A percentile compares a stretch with the other conserved stretches of the same genome.
These are phyloP conservation scores for Trichosanthes cucumerina DNA, from an alignment of 306 rosid genomes.

Conservation along the genomic window DNA sequence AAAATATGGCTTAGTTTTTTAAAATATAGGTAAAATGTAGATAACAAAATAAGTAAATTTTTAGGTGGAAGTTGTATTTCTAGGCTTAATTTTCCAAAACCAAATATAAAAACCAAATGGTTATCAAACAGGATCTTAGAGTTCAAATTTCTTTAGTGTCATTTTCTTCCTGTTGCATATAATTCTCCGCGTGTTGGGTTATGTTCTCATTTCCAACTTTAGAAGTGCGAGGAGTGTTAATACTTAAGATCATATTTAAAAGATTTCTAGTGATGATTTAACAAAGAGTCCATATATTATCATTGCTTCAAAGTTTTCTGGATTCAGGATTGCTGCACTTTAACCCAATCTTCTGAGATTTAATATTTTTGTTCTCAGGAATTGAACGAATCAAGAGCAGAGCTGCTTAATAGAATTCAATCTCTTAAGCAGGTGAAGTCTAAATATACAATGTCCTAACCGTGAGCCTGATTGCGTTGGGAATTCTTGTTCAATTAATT, in stretches of 20 bases:
- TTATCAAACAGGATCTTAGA: too few species aligned
- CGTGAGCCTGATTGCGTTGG: not conserved
- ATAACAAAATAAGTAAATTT: too few species aligned
- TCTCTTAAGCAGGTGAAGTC: conserved; percentile 61
- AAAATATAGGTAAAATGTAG: too few species aligned
- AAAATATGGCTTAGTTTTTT: too few species aligned
- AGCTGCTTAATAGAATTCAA: conserved; percentile 74
- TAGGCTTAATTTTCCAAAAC: too few species aligned
- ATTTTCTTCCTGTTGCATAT: not conserved
- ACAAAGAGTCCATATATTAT: not conserved
- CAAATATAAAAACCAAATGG: too few species aligned
- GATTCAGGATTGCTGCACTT: not conserved
- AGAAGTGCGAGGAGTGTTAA: not conserved
- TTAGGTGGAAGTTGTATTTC: too few species aligned
- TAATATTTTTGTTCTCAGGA: conserved; percentile 39
- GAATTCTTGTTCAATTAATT: not conserved
- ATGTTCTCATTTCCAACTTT: not conserved
- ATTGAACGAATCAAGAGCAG: conserved; percentile 81
- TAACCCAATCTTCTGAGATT: not conserved
- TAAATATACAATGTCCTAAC: not conserved
- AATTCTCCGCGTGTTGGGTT: not conserved
- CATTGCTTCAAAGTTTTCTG: not conserved
- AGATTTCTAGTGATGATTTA: too few species aligned
- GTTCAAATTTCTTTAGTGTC: not conserved
- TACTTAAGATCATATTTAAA: not conserved